These are phyloP conservation scores for Metschnikowia similis DNA, from an alignment of 805 yeast species.

Conservation along the genomic window DNA sequence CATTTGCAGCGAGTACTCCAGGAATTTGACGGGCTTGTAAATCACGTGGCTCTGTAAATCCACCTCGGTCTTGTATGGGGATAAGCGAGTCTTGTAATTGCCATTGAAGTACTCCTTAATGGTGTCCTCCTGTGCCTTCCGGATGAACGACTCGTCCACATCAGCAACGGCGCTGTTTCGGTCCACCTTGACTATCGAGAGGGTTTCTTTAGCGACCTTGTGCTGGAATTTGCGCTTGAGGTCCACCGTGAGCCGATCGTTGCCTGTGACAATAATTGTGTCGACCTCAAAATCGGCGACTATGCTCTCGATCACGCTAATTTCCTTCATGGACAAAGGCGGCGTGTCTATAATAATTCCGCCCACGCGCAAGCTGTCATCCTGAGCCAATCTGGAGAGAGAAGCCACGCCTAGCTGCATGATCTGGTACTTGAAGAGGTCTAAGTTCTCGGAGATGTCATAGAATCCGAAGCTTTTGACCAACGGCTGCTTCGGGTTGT, in stretches of 20 bases:
- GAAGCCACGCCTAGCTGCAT: conserved; percentile 49
- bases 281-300: conserved; percentile 58
- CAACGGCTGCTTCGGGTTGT: conserved; percentile 87
- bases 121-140: conserved; percentile 69
- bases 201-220: conserved; percentile 23
- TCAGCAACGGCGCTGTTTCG: conserved; percentile 76
- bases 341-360: conserved; percentile 79
- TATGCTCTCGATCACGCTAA: conserved; percentile 50
- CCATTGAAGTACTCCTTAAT: conserved; percentile 93
- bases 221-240: conserved; percentile 48
- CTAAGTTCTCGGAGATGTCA: conserved; percentile 50
- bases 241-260: conserved; percentile 64
- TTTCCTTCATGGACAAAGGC: conserved; percentile 48
- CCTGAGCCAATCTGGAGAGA: conserved; percentile 47
- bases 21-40: conserved; percentile 51
- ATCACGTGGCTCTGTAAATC: conserved; percentile 58
- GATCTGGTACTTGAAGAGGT: conserved; percentile 48
- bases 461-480: conserved; percentile 78
- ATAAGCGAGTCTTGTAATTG: conserved; percentile 53
- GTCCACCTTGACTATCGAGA: conserved; percentile 57
- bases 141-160: conserved; percentile 59
- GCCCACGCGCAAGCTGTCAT: conserved; percentile 38
- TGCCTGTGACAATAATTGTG: conserved; percentile 66
- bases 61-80: conserved; percentile 82
- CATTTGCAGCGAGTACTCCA: conserved; percentile 32